These are phyloP conservation scores for Trichophaea hybrida DNA, from an alignment of 2,329 filamentous ascomycete species.

Conservation along the genomic window DNA sequence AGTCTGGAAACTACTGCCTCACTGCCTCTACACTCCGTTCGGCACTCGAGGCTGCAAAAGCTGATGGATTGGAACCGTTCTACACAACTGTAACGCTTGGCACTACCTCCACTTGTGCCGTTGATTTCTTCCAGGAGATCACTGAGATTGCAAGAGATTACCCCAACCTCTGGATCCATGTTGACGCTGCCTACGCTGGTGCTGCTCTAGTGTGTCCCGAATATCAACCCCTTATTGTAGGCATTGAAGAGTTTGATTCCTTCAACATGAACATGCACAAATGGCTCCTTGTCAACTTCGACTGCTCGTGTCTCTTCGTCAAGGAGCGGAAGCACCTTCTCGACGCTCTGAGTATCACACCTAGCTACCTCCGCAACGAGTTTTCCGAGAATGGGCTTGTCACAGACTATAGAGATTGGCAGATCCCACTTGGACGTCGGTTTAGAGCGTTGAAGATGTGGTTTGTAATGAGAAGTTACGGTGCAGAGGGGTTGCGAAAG, in stretches of 20 bases:
- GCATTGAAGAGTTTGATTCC: constrained; percentile 58
- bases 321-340: constrained; percentile 62
- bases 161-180: constrained; percentile 68
- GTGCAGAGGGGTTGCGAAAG: constrained; percentile 56
- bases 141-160: constrained; percentile 38
- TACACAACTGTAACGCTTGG: constrained; percentile 69
- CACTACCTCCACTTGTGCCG: constrained; percentile 74
- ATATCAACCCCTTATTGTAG: constrained; percentile 51
- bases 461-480: constrained; percentile 81
- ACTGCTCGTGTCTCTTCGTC: constrained; percentile 67
- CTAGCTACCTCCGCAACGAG: constrained; percentile 67
- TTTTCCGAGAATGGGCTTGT: constrained; percentile 71
- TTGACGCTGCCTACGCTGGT: constrained; percentile 87
- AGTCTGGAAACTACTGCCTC: constrained; percentile 53
- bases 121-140: constrained; percentile 66
- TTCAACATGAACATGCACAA: constrained; percentile 97
- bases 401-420: constrained; percentile 94
- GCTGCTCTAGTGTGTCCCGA: constrained; percentile 70
- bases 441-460: constrained; percentile 87
- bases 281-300: constrained; percentile 90
- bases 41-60: constrained; percentile 50
- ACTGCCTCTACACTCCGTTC: constrained; percentile 46
- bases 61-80: constrained; percentile 64
- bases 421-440: constrained; percentile 77
- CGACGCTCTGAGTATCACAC: constrained; percentile 61